Evolutionary conservation across 345 rosid species (phyloP), one percentile per base, ranked within the genome.

Genomic region (Acer saccharum): DNA sequence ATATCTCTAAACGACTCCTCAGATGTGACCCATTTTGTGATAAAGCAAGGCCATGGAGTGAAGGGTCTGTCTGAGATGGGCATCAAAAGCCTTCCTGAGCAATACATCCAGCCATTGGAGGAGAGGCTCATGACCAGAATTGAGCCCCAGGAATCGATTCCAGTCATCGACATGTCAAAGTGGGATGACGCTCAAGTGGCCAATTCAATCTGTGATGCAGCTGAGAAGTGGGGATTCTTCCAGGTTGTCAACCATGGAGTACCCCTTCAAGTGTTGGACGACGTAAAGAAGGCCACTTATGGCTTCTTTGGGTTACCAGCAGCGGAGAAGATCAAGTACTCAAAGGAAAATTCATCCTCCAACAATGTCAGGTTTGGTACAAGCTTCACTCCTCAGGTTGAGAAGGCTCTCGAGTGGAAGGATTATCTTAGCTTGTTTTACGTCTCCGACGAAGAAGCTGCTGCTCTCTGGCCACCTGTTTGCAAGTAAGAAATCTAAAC

Each of bases 51-150:
- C 43, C 78, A 85, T 39, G 90, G 88, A 21, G 90, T 87, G 0
- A 87, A 85, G 81, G 90, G 90, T 85, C 79, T 87, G 2, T 81
- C 85, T 12, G 88, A 87, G 21, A 81, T 83, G 27, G 88, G 88
- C 75, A 73, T 87, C 66, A 78, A 83, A 76, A 54, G 65, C 62
- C 85, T 85, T 43, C 90, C 90, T 1, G 74, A 78, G n/a, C 85
- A 80, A 52, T 87, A 79, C 78, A 79, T 85, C 29, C 88, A 87
- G 52, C 88, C 90, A 0, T 69, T 71, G 1, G 79, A 86, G 70
- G 84, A 86, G 39, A 77, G 88, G n/a, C 80, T 75, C n/a, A 18
- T 78, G 60, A 83, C 77, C 80, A 83, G 78, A n/a, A 72, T 82
- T 61, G 77, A 81, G 71, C 78, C 81, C 23, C 72, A 61, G 43